Base-by-base conservation (phyloP, 2,329 filamentous ascomycete species). In the Fusarium cicatricum region DNA sequence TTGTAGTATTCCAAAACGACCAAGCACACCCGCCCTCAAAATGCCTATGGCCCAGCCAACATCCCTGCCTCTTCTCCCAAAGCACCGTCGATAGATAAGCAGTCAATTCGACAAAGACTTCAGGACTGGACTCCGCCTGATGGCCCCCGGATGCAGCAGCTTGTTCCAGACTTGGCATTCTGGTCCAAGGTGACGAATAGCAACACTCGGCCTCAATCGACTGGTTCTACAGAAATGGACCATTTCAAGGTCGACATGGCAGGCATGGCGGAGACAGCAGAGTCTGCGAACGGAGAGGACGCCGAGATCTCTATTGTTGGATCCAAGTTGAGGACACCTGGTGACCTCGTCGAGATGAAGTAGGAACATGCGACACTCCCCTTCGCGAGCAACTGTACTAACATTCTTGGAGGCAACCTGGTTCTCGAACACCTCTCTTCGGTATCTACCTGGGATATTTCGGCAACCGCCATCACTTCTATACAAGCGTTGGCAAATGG, bases 371-470 rank as follows among this genome's bases (percentile, higher is more conserved):
- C 17, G 12, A 10, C 15, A 17, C 15, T 29, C 33, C 11, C 34
- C 15, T 11, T 10, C 15, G 19, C 17, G 16, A 9, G 5, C 11
- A 31, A 21, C 11, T 17, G 7, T 19, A 11, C 56, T 69, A n/a
- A 70, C 57, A n/a, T 11, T 21, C 8, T 6, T 8, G 11, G 31
- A 71, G 69, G 34, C 70, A 70, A 26, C 62, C 71, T 9, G 70
- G 73, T n/a, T 78, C 77, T 11, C 74, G 80, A 21, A 71, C 79
- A 16, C 78, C 80, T 5, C 58, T 83, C 14, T 73, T 86, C 38
- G 84, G 78, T 11, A 68, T 87, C 38, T 84, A 81, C 60, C 72
- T 87, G 8, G 83, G 83, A 12, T 77, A 73, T 47, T 77, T 82
- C 59, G 77, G 80, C 33, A 78, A 78, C 15, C 73, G 79, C 36